Percentiles rank a stretch among this genome's conserved stretches.
These are phyloP conservation scores for Dipteronia dyeriana DNA, from an alignment of 345 rosid species.

Conservation along the genomic window DNA sequence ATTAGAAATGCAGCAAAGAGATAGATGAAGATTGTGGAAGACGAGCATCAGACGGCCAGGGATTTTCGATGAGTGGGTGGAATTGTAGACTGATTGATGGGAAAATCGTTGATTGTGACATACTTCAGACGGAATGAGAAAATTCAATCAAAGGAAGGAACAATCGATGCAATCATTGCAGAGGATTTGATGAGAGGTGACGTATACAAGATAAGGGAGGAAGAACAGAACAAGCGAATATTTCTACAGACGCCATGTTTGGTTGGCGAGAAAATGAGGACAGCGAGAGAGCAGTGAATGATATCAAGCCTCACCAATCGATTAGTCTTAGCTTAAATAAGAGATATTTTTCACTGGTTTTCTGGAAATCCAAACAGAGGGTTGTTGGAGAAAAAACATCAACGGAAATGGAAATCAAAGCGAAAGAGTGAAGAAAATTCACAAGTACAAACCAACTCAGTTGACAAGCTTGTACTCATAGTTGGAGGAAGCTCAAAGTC, in stretches of 20 bases:
- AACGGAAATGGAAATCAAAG: not conserved
- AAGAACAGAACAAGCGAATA: not conserved
- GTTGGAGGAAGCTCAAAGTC: not conserved
- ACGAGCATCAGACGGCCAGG: not conserved
- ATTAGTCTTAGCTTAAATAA: not conserved
- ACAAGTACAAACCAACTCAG: not conserved
- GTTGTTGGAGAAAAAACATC: not conserved
- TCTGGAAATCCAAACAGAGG: slow-evolving; percentile 7
- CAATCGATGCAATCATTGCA: slow-evolving; percentile 1
- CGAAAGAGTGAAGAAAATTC: slow-evolving; percentile 7
- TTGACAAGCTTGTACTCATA: no score
- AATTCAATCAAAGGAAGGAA: slow-evolving; percentile 6
- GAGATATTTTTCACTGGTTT: not conserved
- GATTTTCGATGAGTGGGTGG: not conserved
- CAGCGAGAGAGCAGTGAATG: not conserved
- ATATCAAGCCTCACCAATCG: not conserved
- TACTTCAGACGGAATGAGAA: not conserved
- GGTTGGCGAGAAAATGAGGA: slow-evolving; percentile 5
- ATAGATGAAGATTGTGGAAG: not conserved
- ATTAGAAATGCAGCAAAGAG: not conserved
- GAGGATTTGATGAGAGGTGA: not conserved
- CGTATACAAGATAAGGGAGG: not conserved
- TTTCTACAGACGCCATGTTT: not conserved
- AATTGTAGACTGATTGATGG: not conserved
- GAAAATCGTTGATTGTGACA: slow-evolving; percentile 9